These are phyloP conservation scores for Tricholoma hemisulphureum DNA, from an alignment of 768 basidiomycete genomes.

Conservation along the genomic window DNA sequence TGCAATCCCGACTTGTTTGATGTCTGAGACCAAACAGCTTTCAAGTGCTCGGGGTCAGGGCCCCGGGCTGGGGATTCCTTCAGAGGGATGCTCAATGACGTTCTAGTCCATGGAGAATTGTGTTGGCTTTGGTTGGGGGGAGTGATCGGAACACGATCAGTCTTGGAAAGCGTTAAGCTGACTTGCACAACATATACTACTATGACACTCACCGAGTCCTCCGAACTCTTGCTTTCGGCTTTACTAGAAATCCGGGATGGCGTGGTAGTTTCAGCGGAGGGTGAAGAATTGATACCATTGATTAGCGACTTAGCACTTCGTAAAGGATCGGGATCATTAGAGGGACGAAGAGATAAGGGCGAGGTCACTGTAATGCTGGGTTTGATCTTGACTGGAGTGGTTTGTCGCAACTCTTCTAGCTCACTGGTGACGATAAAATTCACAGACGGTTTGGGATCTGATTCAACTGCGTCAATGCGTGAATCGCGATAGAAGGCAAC, in stretches of 20 bases:
- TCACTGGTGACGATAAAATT: constrained; percentile 82
- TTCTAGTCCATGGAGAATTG: constrained; percentile 53
- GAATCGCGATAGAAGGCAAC: constrained; percentile 75
- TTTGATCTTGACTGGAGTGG: constrained; percentile 19
- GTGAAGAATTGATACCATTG: constrained; percentile 20
- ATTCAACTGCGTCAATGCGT: constrained; percentile 47
- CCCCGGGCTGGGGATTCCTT: constrained; percentile 70
- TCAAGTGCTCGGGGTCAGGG: constrained; percentile 82
- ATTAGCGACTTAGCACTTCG: constrained; percentile 7
- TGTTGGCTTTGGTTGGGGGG: constrained; percentile 44
- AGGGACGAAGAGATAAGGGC: constrained; percentile 2
- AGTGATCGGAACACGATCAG: constrained; percentile 46
- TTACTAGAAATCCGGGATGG: constrained; percentile 33
- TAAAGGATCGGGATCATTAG: constrained; percentile 4
- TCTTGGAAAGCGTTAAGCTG: constrained; percentile 23
- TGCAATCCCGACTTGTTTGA: constrained; percentile 67
- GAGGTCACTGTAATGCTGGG: constrained; percentile 23
- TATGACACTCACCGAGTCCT: constrained; percentile 49
- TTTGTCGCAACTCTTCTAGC: constrained; percentile 48
- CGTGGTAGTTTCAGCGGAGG: constrained; percentile 14
- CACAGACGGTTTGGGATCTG: constrained; percentile 50
- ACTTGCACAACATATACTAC: neutral
- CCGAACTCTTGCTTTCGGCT: constrained; percentile 50
- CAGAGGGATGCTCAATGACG: constrained; percentile 51
- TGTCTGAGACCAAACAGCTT: constrained; percentile 80